Conservation (phyloP, 164 flowering plant species). For the Tetrastigma voinierianum region DNA sequence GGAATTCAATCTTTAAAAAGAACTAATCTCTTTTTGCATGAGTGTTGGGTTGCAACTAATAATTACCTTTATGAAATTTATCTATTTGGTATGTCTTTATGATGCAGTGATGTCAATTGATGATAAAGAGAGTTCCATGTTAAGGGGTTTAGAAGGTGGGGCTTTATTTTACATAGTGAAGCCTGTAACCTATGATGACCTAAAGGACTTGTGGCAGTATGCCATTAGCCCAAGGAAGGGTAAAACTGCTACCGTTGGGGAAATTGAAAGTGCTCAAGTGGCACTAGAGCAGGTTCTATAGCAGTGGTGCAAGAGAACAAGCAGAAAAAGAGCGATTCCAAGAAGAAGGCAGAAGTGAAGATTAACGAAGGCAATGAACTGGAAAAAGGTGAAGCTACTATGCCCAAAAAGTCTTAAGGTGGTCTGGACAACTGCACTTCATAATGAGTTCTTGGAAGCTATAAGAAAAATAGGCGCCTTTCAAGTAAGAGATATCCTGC, state of each 20-base stretch:
- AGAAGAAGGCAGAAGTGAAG: background rate
- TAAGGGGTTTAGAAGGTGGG: background rate
- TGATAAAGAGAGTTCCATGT: background rate
- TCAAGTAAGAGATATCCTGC: slow-evolving; percentile 10
- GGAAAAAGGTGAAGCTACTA: too few relatives aligned
- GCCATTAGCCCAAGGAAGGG: background rate
- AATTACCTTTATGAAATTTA: too few relatives aligned
- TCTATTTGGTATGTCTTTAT: too few relatives aligned
- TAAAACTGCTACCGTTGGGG: too few relatives aligned
- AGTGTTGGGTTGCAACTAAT: too few relatives aligned
- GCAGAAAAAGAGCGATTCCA: too few relatives aligned
- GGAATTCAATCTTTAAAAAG: too few relatives aligned
- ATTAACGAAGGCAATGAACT: background rate
- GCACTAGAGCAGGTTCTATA: too few relatives aligned
- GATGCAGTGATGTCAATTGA: slow-evolving; percentile 14
- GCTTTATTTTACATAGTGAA: slow-evolving; percentile 7
- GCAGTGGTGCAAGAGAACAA: too few relatives aligned
- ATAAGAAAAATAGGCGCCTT: slow-evolving; percentile 3
- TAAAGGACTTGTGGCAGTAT: slow-evolving; percentile 10
- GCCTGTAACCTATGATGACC: slow-evolving; percentile 1
- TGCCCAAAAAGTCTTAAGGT: slow-evolving; percentile 4
- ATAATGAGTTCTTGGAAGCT: slow-evolving; percentile 14
- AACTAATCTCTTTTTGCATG: too few relatives aligned
- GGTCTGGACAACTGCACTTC: slow-evolving; percentile 12
- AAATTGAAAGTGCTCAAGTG: too few relatives aligned